Evolutionary conservation across 1,139 yeast species (phyloP), one percentile per base, ranked within the genome.

Genomic region (Starmera stellimalicola): DNA sequence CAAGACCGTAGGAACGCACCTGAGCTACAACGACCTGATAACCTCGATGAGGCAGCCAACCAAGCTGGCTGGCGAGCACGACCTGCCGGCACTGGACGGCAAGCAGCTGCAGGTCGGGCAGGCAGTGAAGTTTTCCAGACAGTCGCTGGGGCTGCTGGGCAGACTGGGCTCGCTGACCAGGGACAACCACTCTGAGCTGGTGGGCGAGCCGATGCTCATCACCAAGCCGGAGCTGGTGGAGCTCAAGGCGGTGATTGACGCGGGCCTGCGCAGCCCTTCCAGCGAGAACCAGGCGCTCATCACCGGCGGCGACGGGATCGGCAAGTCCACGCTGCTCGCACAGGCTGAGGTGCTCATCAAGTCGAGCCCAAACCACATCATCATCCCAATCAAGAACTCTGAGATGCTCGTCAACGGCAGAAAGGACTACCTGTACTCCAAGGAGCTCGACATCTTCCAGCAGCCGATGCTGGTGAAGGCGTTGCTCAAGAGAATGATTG

Each of bases 381-480:
- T 83, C 4, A 52, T 88, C 32, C 85, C 84, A 39, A 58, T 88
- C 18, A 74, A 85, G 19, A 63, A 76, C 40, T 77, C 87, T 2
- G 72, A 68, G 31, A 58, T 63, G 24, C 63, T 85, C 17, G 63
- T 77, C 16, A 74, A 83, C 45, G 97, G 96, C 35, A 62, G 82
- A 24, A 70, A 65, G 38, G 94, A 83, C 54, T 82, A 75, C 50
- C 62, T 70, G 36, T 69, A 58, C 44, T 80, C 81, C 53, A 60
- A 63, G 25, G 59, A 58, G 30, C 49, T 67, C 22, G 59, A 62
- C 18, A 51, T 63, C 33, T 84, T 76, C 54, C 79, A 75, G 35
- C 95, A 87, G 56, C 95, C 94, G 37, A 81, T 81, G 93, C 72
- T 68, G 48, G 64, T 82, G 37, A 75, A 75, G 48, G 65, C 69